phyloP scores from a whole-genome alignment of 2,329 filamentous ascomycete genomes.

The Pseudogymnoascus sp. region DNA sequence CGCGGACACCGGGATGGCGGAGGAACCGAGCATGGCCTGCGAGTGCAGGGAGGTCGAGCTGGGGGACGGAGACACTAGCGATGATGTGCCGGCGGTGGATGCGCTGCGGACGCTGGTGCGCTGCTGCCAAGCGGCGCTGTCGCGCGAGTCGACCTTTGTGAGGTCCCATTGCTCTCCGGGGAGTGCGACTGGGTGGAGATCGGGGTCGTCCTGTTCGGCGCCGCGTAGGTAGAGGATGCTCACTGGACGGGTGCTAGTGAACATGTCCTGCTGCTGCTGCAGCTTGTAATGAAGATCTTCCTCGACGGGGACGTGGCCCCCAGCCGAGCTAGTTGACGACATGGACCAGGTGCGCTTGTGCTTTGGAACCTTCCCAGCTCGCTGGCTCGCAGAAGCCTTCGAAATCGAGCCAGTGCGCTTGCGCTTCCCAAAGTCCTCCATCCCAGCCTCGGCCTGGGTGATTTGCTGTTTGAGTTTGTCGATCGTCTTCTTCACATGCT shows the following conservation, averaged over 20 bases:
- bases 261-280: conserved; percentile 77
- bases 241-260: conserved; percentile 70
- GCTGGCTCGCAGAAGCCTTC: conserved; percentile 39
- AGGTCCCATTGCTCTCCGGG: conserved; percentile 56
- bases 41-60: conserved; percentile 57
- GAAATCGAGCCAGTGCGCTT: conserved; percentile 46
- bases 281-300: conserved; percentile 76
- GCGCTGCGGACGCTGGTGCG: conserved; percentile 47
- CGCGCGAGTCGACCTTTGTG: conserved; percentile 37
- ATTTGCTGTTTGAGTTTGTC: conserved; percentile 96
- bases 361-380: conserved; percentile 77
- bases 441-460: conserved; percentile 61
- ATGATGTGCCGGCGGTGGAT: conserved; percentile 49
- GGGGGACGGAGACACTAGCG: conserved; percentile 57
- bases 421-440: conserved; percentile 59
- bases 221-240: conserved; percentile 73
- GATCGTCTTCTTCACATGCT: conserved; percentile 92
- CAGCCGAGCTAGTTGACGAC: conserved; percentile 65
- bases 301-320: conserved; percentile 49
- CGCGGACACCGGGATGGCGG: conserved; percentile 28
- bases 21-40: conserved; percentile 37
- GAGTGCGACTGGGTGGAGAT: conserved; percentile 67
- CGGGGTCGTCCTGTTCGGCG: conserved; percentile 70
- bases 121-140: conserved; percentile 32
- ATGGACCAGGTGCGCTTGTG: conserved; percentile 95